A percentile compares a stretch with the other conserved stretches of the same genome.
Conservation (phyloP, 768 basidiomycete species). For the Phylloporus scabripes region DNA sequence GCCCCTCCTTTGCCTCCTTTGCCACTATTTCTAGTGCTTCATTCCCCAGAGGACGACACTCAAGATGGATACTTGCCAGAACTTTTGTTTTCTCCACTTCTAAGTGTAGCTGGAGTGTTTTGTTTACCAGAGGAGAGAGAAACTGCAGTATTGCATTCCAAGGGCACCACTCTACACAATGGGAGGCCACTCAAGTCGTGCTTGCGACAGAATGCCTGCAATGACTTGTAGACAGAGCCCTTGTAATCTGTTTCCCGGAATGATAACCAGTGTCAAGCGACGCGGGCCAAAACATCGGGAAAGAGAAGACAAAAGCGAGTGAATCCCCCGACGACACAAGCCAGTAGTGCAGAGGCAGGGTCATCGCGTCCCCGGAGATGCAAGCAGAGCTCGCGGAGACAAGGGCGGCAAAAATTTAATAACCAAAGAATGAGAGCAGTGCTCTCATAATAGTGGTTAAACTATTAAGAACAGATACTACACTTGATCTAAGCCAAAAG, state of each 20-base stretch:
- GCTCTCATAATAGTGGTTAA: slow-evolving; percentile 54
- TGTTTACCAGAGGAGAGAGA: neutral
- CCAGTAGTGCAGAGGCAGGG: slow-evolving; percentile 7
- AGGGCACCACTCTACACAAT: no score
- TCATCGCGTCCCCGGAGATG: slow-evolving; percentile 8
- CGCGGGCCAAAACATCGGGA: neutral
- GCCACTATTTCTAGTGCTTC: slow-evolving; percentile 13
- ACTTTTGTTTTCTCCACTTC: slow-evolving; percentile 19
- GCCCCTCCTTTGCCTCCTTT: slow-evolving; percentile 19
- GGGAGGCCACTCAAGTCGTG: neutral
- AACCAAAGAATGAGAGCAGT: slow-evolving; percentile 51
- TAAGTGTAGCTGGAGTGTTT: slow-evolving; percentile 5
- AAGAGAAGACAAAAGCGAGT: neutral
- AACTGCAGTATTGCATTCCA: no score
- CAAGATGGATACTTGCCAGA: slow-evolving; percentile 8
- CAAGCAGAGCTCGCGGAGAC: slow-evolving; percentile 14
- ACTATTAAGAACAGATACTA: slow-evolving; percentile 70
- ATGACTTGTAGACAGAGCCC: neutral
- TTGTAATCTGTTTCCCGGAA: slow-evolving; percentile 1
- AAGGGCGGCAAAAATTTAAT: slow-evolving; percentile 37
- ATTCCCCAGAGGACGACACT: neutral
- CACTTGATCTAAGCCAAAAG: slow-evolving; percentile 76
- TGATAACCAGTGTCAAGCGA: neutral
- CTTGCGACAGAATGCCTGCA: no score
- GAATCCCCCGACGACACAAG: slow-evolving; percentile 9